A percentile compares a stretch with the other conserved stretches of the same genome.
Evolutionary conservation across 148 eudicot species (phyloP).

Genomic region (Rheum nobile): DNA sequence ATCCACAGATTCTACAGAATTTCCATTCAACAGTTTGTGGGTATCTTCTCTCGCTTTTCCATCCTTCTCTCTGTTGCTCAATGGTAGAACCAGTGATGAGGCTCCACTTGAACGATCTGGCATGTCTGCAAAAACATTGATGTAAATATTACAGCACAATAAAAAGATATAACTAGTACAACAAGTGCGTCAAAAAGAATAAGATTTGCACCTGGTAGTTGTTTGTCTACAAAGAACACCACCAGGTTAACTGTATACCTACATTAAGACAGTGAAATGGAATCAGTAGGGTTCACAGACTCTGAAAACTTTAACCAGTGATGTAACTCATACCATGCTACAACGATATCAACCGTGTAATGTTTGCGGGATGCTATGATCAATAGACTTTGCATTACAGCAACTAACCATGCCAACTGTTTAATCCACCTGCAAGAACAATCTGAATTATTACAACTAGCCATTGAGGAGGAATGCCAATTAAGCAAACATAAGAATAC

Average conservation of each 20-base stretch:
- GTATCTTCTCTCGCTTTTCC: conserved; percentile 63
- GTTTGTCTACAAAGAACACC: conserved; percentile 73
- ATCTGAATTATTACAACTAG: not conserved
- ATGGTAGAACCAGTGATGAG: conserved; percentile 44
- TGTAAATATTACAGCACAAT: not conserved
- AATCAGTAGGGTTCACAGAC: not conserved
- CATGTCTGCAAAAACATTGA: conserved; percentile 39
- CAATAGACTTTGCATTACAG: conserved; percentile 72
- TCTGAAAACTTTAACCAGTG: not conserved
- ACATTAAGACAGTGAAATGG: conserved; percentile 9
- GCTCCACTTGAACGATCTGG: conserved; percentile 61
- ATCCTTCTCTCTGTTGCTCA: conserved; percentile 60
- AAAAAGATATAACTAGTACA: not conserved
- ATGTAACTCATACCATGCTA: conserved; percentile 53
- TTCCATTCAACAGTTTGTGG: conserved; percentile 72
- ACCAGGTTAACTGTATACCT: conserved; percentile 97
- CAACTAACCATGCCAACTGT: conserved; percentile 74
- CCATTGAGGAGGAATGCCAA: not conserved
- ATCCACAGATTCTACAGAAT: conserved; percentile 49
- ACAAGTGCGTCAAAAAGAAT: not conserved
- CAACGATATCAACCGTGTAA: conserved; percentile 87
- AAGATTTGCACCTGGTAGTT: conserved; percentile 56
- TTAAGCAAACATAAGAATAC: not conserved
- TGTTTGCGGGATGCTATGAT: conserved; percentile 96
- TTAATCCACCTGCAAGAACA: conserved; percentile 53